Evolutionary conservation across 169 alveolate genomes (phyloP), one percentile per base, ranked within the genome.

Genomic region (Theileria orientalis): DNA sequence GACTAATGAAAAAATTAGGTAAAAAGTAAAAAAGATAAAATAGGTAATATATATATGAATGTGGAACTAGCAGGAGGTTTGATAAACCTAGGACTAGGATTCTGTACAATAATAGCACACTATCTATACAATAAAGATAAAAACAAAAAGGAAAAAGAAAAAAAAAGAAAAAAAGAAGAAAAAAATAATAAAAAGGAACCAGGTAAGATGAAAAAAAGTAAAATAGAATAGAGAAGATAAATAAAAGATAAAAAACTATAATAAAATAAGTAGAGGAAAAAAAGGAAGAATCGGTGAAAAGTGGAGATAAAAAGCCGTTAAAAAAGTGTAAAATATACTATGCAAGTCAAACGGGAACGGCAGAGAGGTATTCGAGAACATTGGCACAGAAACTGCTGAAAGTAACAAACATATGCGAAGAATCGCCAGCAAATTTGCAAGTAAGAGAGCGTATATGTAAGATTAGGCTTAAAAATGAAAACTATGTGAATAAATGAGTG

Each of bases 291-390:
- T 35, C 16, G 3, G 68, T 13, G 13, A 27, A 23, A 27, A 21
- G 5, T 6, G 13, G 9, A 11, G 61, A 23, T 6, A 9, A 23
- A 51, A 51, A 51, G 9, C 6, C 61, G 13, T 6, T 27, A 19
- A 62, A 62, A 32, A 40, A 23, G 16, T 68, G 76, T 68, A 35
- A 13, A 5, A 72, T 79, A 23, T 79, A 70, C 76, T 79, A 79
- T 62, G 89, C 63, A 13, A 82, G 83, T 49, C 89, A 82, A 67
- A 82, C 89, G n/a, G 89, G 89, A 19, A 82, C 89, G n/a, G 76
- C 89, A 2, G 89, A 82, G 62, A 37, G 71, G 27, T 63, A 69
- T 14, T 74, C 89, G 42, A 66, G 60, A 60, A 33, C 47, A 3
- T 64, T 82, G 14, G 67, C 80, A 16, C 51, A 19, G 8, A 33